A percentile compares a stretch with the other conserved stretches of the same genome.
Evolutionary conservation across 257 asterid genomes (phyloP).

Genomic region (Nicotiana tabacum): DNA sequence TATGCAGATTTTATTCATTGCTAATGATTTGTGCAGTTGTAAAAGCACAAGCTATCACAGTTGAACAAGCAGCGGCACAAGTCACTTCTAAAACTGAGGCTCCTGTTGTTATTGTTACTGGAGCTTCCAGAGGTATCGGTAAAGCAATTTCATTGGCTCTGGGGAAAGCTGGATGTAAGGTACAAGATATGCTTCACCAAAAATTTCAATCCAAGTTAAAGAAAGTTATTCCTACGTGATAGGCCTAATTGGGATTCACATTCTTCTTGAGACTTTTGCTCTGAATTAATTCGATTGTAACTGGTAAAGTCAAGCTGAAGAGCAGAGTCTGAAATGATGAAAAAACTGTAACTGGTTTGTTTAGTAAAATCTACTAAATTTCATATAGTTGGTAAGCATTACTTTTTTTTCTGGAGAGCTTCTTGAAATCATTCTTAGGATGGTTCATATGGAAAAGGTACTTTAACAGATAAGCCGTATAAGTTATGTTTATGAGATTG

Average conservation of each 20-base stretch:
- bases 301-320: not conserved
- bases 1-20: not conserved
- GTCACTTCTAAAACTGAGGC: slow-evolving; percentile 55
- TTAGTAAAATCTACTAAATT: not conserved
- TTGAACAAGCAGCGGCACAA: slow-evolving; percentile 46
- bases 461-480: not conserved
- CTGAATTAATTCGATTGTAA: not conserved
- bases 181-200: slow-evolving; percentile 6
- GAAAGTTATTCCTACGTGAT: not conserved
- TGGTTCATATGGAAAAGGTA: not conserved
- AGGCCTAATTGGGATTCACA: not conserved
- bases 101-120: slow-evolving; percentile 84
- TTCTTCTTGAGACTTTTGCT: not conserved
- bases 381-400: not conserved
- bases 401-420: not conserved
- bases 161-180: slow-evolving; percentile 98
- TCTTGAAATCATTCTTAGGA: not conserved
- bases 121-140: slow-evolving; percentile 97
- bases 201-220: not conserved
- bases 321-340: not conserved
- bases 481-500: not conserved
- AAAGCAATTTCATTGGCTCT: slow-evolving; percentile 86
- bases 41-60: slow-evolving; percentile 64
- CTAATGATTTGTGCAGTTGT: slow-evolving; percentile 37
- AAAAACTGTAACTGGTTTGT: not conserved